These are phyloP conservation scores for Lodderomyces parapsilosis DNA, from an alignment of 1,139 yeast genomes.

Conservation along the genomic window DNA sequence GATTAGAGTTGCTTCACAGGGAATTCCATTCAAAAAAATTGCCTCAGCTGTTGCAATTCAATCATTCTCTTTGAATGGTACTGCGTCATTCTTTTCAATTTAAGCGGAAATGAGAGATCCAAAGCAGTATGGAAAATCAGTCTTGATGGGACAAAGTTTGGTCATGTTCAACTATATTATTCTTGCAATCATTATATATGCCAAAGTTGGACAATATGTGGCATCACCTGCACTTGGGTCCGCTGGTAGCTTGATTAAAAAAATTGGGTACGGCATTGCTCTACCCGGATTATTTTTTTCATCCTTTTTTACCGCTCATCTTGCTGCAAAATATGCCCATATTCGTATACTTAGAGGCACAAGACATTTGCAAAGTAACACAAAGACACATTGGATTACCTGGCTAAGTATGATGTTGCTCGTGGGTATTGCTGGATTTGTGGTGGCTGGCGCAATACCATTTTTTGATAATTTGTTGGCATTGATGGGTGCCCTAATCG, in stretches of 20 bases:
- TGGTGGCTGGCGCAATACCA: background rate
- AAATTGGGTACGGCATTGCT: background rate
- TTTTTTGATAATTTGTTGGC: background rate
- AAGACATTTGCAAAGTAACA: slow-evolving; percentile 1
- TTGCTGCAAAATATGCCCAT: background rate
- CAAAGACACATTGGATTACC: background rate
- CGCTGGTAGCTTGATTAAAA: background rate
- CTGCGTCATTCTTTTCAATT: background rate
- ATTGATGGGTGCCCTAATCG: background rate
- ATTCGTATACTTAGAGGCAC: background rate
- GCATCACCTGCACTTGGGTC: background rate
- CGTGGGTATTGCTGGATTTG: background rate
- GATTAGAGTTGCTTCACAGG: background rate
- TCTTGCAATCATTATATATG: background rate
- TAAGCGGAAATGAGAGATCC: background rate
- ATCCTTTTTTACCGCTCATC: background rate
- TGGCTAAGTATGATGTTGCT: background rate
- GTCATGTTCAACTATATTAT: background rate
- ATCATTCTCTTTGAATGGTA: background rate
- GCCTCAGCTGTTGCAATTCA: background rate
- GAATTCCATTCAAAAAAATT: background rate
- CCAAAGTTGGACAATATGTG: background rate
- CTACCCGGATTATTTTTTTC: background rate
- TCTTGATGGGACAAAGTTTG: background rate
- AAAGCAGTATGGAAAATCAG: background rate